Base-by-base conservation (phyloP, 148 eudicot species). In the Silene latifolia region DNA sequence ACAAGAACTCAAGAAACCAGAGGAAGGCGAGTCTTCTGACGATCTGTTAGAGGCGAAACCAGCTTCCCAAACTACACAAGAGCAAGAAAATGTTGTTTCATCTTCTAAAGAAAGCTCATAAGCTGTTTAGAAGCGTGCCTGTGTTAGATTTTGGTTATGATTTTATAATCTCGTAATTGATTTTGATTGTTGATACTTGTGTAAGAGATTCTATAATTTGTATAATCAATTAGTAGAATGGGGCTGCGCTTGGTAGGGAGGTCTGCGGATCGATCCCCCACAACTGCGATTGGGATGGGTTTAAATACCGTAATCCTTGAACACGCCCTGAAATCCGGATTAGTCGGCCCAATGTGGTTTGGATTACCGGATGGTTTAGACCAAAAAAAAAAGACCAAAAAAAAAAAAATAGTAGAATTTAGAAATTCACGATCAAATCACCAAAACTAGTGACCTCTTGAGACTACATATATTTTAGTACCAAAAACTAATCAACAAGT, bases 1-100 rank as follows among this genome's bases (percentile, higher is more conserved):
- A 69, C 57, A 89, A 12, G 96, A 91, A 83, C 86, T 91, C 39
- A 91, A 83, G 82, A 91, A 89, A 15, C 83, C 83, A 72, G 93
- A 86, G 67, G 96, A 88, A 54, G 73, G 82, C 0, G 87, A 74
- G 65, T 39, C 88, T 47, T 46, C 76, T 9, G 75, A 67, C 5
- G 85, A 86, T 32, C 62, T 76, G 6, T 67, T 80, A 5, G 81
- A 76, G 23, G 82, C 79, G 39, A 83, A 83, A 78, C 71, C 85
- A 23, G 77, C 73, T n/a, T 63, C 83, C 42, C 84, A 71, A 44
- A 71, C 65, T 71, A 83, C 82, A 68, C 86, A 86, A 62, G 85
- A 79, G 74, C 81, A 82, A 66, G 80, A 78, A 72, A 86, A 84
- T 57, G 73, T 59, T 13, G 88, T 80, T 25, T 75, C 92, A 12